These are phyloP conservation scores for Geosmithia putterillii DNA, from an alignment of 2,329 filamentous ascomycete species.

Conservation along the genomic window DNA sequence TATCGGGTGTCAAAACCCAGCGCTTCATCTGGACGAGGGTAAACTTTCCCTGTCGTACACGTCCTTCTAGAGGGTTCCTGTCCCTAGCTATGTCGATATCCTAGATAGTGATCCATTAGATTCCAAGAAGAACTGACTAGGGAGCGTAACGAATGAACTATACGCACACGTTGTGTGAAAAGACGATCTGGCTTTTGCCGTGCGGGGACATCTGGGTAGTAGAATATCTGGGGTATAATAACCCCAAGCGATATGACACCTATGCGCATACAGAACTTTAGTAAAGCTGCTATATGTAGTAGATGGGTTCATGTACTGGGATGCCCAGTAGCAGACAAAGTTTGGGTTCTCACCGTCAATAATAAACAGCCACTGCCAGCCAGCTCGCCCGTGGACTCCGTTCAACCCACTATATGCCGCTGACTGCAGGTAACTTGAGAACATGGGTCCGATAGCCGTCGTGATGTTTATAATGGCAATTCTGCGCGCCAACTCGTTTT, in stretches of 20 bases:
- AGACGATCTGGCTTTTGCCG: conserved; percentile 20
- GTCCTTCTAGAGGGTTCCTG: conserved; percentile 10
- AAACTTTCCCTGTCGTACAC: conserved; percentile 8
- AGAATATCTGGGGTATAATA: conserved; percentile 33
- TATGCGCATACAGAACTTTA: conserved; percentile 34
- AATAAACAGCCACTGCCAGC: conserved; percentile 35
- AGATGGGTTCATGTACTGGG: background rate
- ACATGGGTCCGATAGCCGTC: conserved; percentile 29
- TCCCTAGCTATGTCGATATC: conserved; percentile 14
- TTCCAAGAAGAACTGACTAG: background rate
- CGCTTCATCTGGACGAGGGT: conserved; percentile 10
- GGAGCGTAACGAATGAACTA: too few relatives aligned
- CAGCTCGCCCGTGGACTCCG: conserved; percentile 22
- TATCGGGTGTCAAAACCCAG: conserved; percentile 10
- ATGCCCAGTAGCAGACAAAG: conserved; percentile 10
- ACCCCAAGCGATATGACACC: conserved; percentile 41
- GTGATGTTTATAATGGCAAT: conserved; percentile 30
- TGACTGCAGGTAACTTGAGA: conserved; percentile 29
- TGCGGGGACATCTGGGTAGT: conserved; percentile 25
- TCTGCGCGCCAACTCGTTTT: conserved; percentile 24
- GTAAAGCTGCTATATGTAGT: conserved; percentile 12
- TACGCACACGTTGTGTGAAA: conserved; percentile 17
- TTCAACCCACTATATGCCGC: conserved; percentile 28
- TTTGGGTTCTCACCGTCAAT: conserved; percentile 19
- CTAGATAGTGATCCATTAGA: background rate